These are phyloP conservation scores for Aureobasidium sp. DNA, from an alignment of 2,329 filamentous ascomycete genomes.

Conservation along the genomic window DNA sequence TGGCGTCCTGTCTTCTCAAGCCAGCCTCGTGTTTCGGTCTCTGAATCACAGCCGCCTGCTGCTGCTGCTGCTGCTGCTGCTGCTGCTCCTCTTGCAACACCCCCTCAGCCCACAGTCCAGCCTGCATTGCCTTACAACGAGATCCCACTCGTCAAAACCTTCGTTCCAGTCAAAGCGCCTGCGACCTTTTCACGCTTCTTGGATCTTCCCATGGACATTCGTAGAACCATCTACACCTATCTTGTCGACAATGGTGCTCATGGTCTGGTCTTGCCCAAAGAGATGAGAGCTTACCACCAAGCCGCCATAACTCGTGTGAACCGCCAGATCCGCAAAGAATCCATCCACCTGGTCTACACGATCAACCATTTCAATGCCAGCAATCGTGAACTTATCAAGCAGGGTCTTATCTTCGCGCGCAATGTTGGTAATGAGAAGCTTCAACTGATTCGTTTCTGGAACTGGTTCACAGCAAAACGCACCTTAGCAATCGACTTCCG, in stretches of 20 bases:
- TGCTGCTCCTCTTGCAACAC: not conserved
- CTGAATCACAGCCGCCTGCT: too few relatives aligned
- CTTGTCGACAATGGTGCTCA: not conserved
- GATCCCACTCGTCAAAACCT: not conserved
- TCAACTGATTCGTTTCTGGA: not conserved
- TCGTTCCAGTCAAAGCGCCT: not conserved
- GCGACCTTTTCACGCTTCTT: not conserved
- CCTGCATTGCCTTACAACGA: not conserved
- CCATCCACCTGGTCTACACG: not conserved
- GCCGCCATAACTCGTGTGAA: slow-evolving; percentile 10
- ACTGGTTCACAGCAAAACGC: not conserved
- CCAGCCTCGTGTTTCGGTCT: not conserved
- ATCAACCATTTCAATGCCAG: not conserved
- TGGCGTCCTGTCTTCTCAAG: not conserved
- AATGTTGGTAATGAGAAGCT: not conserved
- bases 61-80: not conserved
- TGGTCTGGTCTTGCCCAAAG: not conserved
- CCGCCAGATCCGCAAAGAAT: not conserved
- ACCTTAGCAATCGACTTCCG: not conserved
- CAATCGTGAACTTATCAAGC: slow-evolving; percentile 4
- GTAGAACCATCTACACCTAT: not conserved
- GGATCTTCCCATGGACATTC: not conserved
- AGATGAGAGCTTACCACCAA: not conserved
- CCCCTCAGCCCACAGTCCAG: not conserved
- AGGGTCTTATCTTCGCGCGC: not conserved